Evolutionary conservation across 2,329 filamentous ascomycete species (phyloP).

Genomic region (Dothiorella sarmentorum): DNA sequence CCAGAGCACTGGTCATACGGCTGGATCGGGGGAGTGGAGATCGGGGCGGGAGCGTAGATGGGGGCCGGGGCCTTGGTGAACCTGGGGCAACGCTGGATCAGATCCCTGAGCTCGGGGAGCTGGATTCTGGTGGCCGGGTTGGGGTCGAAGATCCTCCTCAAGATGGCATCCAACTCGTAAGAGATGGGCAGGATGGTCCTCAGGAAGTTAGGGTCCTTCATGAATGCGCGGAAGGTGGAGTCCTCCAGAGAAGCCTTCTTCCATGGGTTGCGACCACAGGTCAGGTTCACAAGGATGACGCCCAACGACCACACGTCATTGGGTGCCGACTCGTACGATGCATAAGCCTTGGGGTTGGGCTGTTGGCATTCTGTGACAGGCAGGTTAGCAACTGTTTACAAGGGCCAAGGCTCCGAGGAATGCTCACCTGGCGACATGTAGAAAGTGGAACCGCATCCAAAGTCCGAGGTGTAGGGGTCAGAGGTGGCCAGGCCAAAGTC

Average conservation of each 20-base stretch:
- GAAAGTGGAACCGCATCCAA: constrained; percentile 96
- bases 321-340: constrained; percentile 84
- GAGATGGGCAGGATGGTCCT: constrained; percentile 90
- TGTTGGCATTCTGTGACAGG: constrained; percentile 77
- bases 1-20: constrained; percentile 35
- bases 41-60: constrained; percentile 39
- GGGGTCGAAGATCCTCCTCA: constrained; percentile 82
- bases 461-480: constrained; percentile 81
- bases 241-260: constrained; percentile 93
- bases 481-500: constrained; percentile 95
- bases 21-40: constrained; percentile 44
- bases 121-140: constrained; percentile 80
- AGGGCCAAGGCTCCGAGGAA: constrained; percentile 16
- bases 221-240: constrained; percentile 88
- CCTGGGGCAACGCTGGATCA: constrained; percentile 71
- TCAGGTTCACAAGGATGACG: constrained; percentile 95
- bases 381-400: constrained; percentile 13
- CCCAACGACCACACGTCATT: constrained; percentile 99
- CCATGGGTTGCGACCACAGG: constrained; percentile 97
- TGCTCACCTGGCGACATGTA: constrained; percentile 97
- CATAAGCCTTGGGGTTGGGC: constrained; percentile 62
- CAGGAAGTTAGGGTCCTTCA: constrained; percentile 80
- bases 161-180: constrained; percentile 80
- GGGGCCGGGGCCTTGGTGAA: constrained; percentile 57
- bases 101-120: constrained; percentile 71